Evolutionary conservation across 1,139 yeast genomes (phyloP).

Genomic region (Tardiomyces digboiensis): DNA sequence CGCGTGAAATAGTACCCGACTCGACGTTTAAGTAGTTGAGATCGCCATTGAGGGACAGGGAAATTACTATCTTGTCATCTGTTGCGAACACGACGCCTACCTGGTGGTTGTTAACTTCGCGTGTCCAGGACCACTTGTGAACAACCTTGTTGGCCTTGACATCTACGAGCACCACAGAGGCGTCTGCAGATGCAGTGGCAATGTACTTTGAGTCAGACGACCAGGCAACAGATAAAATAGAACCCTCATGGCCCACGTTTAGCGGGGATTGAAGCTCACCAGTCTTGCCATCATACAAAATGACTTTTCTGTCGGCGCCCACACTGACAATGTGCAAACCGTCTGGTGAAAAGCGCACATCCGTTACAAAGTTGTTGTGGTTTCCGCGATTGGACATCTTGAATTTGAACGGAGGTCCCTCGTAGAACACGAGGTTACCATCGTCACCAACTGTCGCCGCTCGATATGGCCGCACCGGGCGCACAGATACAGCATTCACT

Average conservation of each 20-base stretch:
- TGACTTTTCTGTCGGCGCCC: constrained; percentile 76
- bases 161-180: constrained; percentile 58
- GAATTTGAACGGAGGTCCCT: constrained; percentile 94
- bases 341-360: constrained; percentile 74
- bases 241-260: constrained; percentile 54
- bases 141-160: constrained; percentile 22
- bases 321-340: constrained; percentile 60
- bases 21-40: constrained; percentile 47
- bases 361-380: constrained; percentile 73
- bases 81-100: constrained; percentile 70
- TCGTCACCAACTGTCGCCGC: constrained; percentile 95
- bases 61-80: constrained; percentile 40
- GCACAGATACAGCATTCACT: constrained; percentile 76
- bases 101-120: constrained; percentile 48
- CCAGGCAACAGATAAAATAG: constrained; percentile 75
- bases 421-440: constrained; percentile 69
- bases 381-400: constrained; percentile 59
- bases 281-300: constrained; percentile 76
- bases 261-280: constrained; percentile 60
- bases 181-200: constrained; percentile 83
- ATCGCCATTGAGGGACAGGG: constrained; percentile 66
- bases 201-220: constrained; percentile 42
- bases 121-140: constrained; percentile 21
- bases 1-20: constrained; percentile 29
- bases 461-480: constrained; percentile 85